Evolutionary conservation across 106 monocot species (phyloP).

Genomic region (Allium cepa): DNA sequence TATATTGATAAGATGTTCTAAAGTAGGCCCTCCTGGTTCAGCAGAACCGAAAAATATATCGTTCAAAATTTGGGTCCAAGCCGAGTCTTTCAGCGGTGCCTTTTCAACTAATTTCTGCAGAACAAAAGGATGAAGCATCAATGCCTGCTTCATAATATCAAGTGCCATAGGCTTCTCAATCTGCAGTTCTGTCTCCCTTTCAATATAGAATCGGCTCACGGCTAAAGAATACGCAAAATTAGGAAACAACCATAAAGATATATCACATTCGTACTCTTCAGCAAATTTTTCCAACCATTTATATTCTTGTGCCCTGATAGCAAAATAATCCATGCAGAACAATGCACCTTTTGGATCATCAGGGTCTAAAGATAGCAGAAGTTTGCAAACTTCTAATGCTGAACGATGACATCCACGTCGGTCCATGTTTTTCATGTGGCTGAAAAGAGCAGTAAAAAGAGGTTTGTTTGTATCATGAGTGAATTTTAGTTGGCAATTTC

Average conservation of each 20-base stretch:
- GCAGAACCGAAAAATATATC: slow-evolving; percentile 80
- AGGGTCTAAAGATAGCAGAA: slow-evolving; percentile 72
- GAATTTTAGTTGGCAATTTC: slow-evolving; percentile 69
- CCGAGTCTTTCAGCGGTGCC: slow-evolving; percentile 81
- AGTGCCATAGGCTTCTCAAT: slow-evolving; percentile 51
- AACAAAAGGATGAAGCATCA: slow-evolving; percentile 95
- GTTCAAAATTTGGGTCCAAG: slow-evolving; percentile 70
- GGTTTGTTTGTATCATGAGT: slow-evolving; percentile 79
- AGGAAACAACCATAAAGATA: slow-evolving; percentile 88
- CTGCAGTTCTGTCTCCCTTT: slow-evolving; percentile 24
- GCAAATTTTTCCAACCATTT: slow-evolving; percentile 79
- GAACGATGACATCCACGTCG: slow-evolving; percentile 96
- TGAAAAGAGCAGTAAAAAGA: slow-evolving; percentile 82
- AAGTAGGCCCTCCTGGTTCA: slow-evolving; percentile 69
- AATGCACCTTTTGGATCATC: slow-evolving; percentile 92
- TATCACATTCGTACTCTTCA: slow-evolving; percentile 62
- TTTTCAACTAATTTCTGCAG: slow-evolving; percentile 77
- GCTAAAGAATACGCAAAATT: slow-evolving; percentile 93
- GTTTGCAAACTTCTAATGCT: slow-evolving; percentile 92
- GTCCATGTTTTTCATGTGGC: slow-evolving; percentile 85
- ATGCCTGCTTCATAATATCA: slow-evolving; percentile 95
- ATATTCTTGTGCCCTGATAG: slow-evolving; percentile 80
- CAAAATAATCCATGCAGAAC: slow-evolving; percentile 92
- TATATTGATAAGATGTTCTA: slow-evolving; percentile 88
- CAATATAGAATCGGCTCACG: slow-evolving; percentile 62